Evolutionary conservation across 257 asterid species (phyloP).

Genomic region (Leonotis leonurus): DNA sequence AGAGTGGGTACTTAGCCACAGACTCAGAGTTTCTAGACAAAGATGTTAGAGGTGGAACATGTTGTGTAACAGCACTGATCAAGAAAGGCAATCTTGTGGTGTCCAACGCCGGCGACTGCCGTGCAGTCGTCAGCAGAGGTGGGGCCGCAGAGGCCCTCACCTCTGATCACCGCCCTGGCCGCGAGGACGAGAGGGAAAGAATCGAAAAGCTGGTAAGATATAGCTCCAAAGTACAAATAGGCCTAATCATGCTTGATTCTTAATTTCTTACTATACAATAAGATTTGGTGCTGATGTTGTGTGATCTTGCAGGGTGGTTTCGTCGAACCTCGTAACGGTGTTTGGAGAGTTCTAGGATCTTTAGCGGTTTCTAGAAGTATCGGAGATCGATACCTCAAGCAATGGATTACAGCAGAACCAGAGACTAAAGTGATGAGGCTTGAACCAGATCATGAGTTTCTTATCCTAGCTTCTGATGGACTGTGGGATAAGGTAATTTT

Average conservation of each 20-base stretch:
- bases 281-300: constrained; percentile 9
- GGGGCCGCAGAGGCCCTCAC: constrained; percentile 71
- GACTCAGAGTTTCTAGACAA: constrained; percentile 53
- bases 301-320: constrained; percentile 55
- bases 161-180: constrained; percentile 63
- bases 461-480: constrained; percentile 87
- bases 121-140: constrained; percentile 57
- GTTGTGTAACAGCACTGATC: constrained; percentile 70
- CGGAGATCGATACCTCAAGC: constrained; percentile 77
- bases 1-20: constrained; percentile 54
- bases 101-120: constrained; percentile 89
- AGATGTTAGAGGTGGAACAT: constrained; percentile 59
- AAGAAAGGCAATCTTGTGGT: constrained; percentile 49
- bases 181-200: constrained; percentile 53
- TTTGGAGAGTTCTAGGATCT: constrained; percentile 73
- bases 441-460: constrained; percentile 52
- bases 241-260: background rate
- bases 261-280: background rate
- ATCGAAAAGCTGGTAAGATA: constrained; percentile 41
- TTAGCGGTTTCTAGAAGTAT: constrained; percentile 79
- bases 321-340: constrained; percentile 60
- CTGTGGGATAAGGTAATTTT: constrained; percentile 72
- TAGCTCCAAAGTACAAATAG: no score
- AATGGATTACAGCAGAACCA: constrained; percentile 80
- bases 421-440: constrained; percentile 43